These are phyloP conservation scores for Fusarium piperis DNA, from an alignment of 2,329 filamentous ascomycete genomes.

Conservation along the genomic window DNA sequence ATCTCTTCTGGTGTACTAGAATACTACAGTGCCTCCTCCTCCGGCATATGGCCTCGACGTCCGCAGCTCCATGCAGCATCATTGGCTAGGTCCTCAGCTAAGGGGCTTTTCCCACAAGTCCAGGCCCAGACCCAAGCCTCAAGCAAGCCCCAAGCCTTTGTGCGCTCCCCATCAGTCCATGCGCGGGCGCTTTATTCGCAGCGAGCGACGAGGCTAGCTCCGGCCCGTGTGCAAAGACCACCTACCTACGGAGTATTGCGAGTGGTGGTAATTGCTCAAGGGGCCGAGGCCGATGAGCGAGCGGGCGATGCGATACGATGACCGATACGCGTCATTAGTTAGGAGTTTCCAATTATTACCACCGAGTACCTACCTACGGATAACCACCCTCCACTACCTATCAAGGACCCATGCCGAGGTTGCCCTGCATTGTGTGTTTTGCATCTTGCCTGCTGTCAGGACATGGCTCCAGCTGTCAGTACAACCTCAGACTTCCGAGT, in stretches of 20 bases:
- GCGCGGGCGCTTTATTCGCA: constrained; percentile 1
- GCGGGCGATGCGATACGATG: background rate
- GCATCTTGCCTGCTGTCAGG: background rate
- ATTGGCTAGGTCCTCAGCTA: background rate
- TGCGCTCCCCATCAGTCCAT: constrained; percentile 1
- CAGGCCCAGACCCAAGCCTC: constrained; percentile 1
- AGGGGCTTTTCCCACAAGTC: background rate
- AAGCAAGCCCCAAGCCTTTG: background rate
- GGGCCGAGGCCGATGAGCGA: background rate
- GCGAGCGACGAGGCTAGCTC: background rate
- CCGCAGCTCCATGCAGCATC: background rate
- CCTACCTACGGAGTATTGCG: background rate
- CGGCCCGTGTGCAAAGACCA: constrained; percentile 7
- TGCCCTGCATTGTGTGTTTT: background rate
- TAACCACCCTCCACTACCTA: background rate
- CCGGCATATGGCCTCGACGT: constrained; percentile 1
- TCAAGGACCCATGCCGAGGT: background rate
- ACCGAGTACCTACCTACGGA: background rate
- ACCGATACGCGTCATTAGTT: background rate
- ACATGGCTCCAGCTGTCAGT: background rate
- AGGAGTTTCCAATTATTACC: background rate
- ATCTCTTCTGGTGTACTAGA: background rate
- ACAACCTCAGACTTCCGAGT: background rate
- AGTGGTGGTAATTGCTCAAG: background rate
- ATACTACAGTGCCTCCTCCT: background rate